phyloP scores from a whole-genome alignment of 192 early-diverging fungal species.

The Coemansia sp. region DNA sequence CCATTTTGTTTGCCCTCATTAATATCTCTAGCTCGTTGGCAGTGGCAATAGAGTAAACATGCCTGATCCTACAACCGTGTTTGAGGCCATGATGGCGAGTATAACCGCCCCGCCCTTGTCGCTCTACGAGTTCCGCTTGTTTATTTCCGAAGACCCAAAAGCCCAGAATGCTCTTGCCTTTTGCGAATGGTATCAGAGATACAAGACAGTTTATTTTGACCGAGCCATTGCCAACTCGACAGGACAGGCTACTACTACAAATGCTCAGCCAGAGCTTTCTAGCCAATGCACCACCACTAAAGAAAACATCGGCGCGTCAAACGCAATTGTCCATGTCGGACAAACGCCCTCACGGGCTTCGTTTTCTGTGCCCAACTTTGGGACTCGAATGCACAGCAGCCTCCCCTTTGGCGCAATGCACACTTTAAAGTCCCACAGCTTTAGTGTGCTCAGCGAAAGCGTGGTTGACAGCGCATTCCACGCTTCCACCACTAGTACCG shows the following conservation, averaged over 20 bases:
- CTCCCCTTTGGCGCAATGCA: background rate
- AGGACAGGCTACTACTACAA: conserved; percentile 5
- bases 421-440: conserved; percentile 30
- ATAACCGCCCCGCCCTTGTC: conserved; percentile 42
- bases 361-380: conserved; percentile 20
- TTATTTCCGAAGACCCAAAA: conserved; percentile 24
- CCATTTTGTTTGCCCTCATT: background rate
- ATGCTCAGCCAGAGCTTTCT: conserved; percentile 6
- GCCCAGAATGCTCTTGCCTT: conserved; percentile 46
- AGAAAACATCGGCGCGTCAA: background rate
- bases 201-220: conserved; percentile 47
- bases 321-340: background rate
- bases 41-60: background rate
- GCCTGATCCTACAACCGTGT: conserved; percentile 18
- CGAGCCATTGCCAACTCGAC: conserved; percentile 11
- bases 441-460: conserved; percentile 22
- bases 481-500: conserved; percentile 14
- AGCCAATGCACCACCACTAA: background rate
- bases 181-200: conserved; percentile 51
- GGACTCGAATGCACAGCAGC: background rate
- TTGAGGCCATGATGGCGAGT: conserved; percentile 50
- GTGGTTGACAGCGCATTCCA: conserved; percentile 31
- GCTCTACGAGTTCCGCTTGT: conserved; percentile 43
- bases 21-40: background rate
- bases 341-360: conserved; percentile 17